Conservation (phyloP, 139 green algal genomes). For the Chlorella sp. region DNA sequence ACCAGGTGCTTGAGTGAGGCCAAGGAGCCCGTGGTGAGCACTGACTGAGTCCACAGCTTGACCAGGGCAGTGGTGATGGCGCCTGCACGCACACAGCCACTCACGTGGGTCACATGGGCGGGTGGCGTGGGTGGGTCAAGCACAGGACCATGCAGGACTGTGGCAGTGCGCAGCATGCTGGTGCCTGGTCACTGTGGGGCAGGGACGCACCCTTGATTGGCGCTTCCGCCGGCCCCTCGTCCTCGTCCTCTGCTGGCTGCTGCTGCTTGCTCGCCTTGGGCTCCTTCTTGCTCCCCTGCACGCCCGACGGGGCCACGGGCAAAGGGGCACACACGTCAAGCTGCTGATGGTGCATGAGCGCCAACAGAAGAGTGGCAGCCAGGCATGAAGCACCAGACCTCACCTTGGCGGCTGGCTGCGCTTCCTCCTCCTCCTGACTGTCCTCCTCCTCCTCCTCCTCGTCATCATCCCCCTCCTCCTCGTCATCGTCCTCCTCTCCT, state of each 20-base stretch:
- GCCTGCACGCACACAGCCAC: neutral
- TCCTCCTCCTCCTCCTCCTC: conserved; percentile 41
- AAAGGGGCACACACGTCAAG: too few species aligned
- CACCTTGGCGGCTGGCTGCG: conserved; percentile 7
- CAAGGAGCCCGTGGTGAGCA: conserved; percentile 33
- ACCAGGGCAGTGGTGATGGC: conserved; percentile 63
- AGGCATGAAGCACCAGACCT: too few species aligned
- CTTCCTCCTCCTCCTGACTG: conserved; percentile 29
- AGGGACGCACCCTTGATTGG: neutral
- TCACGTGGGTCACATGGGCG: too few species aligned
- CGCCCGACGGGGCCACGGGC: too few species aligned
- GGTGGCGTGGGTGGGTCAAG: too few species aligned
- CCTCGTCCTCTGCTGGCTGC: neutral
- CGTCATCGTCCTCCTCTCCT: conserved; percentile 48
- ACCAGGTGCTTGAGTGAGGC: conserved; percentile 54
- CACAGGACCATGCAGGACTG: neutral
- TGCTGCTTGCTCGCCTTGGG: neutral
- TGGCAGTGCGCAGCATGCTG: neutral
- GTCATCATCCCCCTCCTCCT: conserved; percentile 38
- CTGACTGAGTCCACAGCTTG: conserved; percentile 56
- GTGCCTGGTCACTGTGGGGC: too few species aligned
- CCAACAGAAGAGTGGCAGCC: too few species aligned
- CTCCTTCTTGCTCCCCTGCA: neutral
- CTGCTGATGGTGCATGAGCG: too few species aligned
- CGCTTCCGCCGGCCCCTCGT: neutral